Base-by-base conservation (phyloP, 495 filamentous ascomycete genomes). In the Penicillium roqueforti region DNA sequence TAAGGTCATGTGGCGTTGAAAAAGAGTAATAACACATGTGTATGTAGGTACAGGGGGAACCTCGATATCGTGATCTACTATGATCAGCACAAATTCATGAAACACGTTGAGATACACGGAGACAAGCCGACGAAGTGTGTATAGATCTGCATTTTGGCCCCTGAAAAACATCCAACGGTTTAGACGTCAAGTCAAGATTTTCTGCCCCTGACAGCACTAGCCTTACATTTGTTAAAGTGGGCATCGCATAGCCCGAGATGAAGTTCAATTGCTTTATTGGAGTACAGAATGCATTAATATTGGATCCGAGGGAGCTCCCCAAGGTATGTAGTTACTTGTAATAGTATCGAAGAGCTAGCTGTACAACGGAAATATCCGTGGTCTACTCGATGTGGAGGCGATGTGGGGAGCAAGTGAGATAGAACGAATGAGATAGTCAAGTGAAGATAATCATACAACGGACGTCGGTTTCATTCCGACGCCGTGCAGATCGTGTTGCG, bases 391-490 rank as follows among this genome's bases (percentile, higher is more conserved):
- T 32, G 38, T 18, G 6, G 49, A 51, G 48, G 47, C 7, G n/a
- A 38, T 13, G 18, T 23, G 38, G 20, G 38, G 31, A 31, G 37
- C n/a, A 43, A 32, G 14, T 31, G 48, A 42, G 50, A 44, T 43
- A 36, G 32, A 49, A 23, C 23, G 48, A 44, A 52, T 52, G 20
- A 36, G 23, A 40, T 43, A 48, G 31, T 38, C 18, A 54, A 57
- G n/a, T 23, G 28, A 28, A 54, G 22, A 36, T 34, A 59, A 43
- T 39, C 26, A 51, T 56, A 43, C 22, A 59, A 52, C 42, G 38
- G 48, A 32, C 40, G 19, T 45, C 26, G 44, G 42, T 11, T 28
- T 14, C 26, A 39, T 54, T 46, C 29, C 23, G 20, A 44, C 23
- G n/a, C 32, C 38, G 37, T 37, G 40, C 23, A 58, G 31, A 41